phyloP scores from a whole-genome alignment of 2,329 filamentous ascomycete genomes.

The Sporothrix brunneoviolacea region DNA sequence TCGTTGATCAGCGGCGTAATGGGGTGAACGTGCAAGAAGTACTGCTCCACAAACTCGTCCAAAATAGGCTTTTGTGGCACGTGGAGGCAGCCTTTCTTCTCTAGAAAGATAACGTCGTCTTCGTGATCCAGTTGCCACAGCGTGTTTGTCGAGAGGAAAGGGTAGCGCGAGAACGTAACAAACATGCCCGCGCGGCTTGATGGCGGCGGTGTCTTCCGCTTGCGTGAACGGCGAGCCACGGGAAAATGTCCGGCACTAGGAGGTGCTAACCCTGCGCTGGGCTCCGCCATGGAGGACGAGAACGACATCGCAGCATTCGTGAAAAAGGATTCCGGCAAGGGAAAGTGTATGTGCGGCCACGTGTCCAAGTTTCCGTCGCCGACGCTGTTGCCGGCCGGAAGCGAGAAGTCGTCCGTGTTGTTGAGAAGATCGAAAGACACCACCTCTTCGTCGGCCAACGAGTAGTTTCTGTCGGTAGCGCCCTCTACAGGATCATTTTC shows the following conservation, averaged over 20 bases:
- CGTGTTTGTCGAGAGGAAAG: conserved; percentile 33
- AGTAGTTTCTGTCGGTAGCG: too few species aligned
- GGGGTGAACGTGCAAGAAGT: conserved; percentile 40
- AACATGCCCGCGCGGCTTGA: conserved; percentile 3
- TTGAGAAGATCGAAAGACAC: not conserved
- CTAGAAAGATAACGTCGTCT: conserved; percentile 37
- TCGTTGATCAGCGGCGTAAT: conserved; percentile 37
- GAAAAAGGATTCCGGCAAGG: not conserved
- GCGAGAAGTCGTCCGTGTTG: not conserved
- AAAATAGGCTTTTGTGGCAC: conserved; percentile 34
- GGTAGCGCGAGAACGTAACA: conserved; percentile 32
- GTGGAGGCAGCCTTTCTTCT: conserved; percentile 37
- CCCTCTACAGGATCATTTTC: too few species aligned
- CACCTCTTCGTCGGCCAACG: not conserved
- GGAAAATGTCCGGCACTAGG: too few species aligned
- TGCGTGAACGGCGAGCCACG: too few species aligned
- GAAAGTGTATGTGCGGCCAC: conserved; percentile 3
- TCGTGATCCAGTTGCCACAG: conserved; percentile 32
- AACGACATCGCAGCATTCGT: not conserved
- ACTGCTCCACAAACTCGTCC: conserved; percentile 40
- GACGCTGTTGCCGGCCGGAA: not conserved
- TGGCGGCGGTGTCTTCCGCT: not conserved
- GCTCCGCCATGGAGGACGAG: not conserved
- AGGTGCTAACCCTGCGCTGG: too few species aligned
- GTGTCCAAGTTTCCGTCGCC: not conserved